Conservation (phyloP, 2,329 filamentous ascomycete genomes). For the Lojkania enalia region DNA sequence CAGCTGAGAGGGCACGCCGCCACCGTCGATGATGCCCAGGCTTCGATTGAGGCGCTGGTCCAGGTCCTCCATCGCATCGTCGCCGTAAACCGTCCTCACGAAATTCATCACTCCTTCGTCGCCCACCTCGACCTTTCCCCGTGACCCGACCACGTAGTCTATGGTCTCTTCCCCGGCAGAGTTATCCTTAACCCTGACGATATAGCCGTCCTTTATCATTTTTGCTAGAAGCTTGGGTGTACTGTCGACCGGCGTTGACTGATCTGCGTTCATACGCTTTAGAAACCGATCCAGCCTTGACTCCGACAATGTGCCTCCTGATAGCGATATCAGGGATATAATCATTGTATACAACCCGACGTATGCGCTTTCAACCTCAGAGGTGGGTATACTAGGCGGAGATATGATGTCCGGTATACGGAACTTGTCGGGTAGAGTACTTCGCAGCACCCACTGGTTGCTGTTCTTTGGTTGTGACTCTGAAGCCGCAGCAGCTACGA, state of each 20-base stretch:
- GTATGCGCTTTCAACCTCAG: slow-evolving; percentile 75
- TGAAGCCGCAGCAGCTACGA: slow-evolving; percentile 59
- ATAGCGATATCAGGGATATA: slow-evolving; percentile 74
- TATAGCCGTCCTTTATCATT: slow-evolving; percentile 81
- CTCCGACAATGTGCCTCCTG: slow-evolving; percentile 73
- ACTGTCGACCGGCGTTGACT: slow-evolving; percentile 71
- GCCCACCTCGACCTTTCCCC: slow-evolving; percentile 84
- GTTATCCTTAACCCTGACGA: slow-evolving; percentile 71
- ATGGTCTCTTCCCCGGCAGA: slow-evolving; percentile 69
- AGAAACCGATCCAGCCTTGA: slow-evolving; percentile 78
- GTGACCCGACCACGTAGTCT: slow-evolving; percentile 82
- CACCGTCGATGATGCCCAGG: slow-evolving; percentile 31
- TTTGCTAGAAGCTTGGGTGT: slow-evolving; percentile 75
- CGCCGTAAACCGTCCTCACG: slow-evolving; percentile 60
- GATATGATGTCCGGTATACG: slow-evolving; percentile 66
- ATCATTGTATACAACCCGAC: slow-evolving; percentile 79
- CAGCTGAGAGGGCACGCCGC: background rate
- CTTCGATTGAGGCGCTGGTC: slow-evolving; percentile 40
- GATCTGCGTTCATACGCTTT: slow-evolving; percentile 72
- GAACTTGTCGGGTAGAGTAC: slow-evolving; percentile 69
- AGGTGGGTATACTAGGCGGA: slow-evolving; percentile 67
- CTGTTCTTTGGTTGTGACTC: slow-evolving; percentile 56
- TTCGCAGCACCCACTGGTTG: slow-evolving; percentile 77
- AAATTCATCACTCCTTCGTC: slow-evolving; percentile 74
- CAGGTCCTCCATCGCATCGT: slow-evolving; percentile 31